Evolutionary conservation across 495 filamentous ascomycete genomes (phyloP), one percentile per base, ranked within the genome.

Genomic region (Lasiosphaeris hirsuta): DNA sequence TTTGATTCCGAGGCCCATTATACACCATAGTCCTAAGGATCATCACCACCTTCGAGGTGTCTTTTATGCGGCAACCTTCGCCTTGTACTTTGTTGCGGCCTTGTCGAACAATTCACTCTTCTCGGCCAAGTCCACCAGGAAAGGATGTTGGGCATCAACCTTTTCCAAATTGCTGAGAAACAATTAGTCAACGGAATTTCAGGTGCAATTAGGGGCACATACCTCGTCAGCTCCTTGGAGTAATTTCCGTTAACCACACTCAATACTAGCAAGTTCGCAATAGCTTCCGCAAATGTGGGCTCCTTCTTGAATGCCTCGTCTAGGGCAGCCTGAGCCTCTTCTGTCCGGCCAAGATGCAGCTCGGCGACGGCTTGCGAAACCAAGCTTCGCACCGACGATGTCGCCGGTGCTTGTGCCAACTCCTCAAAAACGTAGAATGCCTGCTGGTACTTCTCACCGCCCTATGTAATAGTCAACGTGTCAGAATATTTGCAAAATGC

Each of bases 381-480:
- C 38, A 96, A 83, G 23, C 82, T 79, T 38, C 84, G 81, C 48
- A 82, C 74, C 1, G 88, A 84, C 6, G 86, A 82, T 36, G 86
- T 84, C 49, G 87, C 83, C 14, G 90, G 87, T 18, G 88, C 85
- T 71, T 95, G 88, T 17, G 94, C 94, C 39, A 98, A 84, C 72
- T 98, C 94, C 74, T 97, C 93, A 68, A 90, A 98, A 63, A 98
- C 92, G 81, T 98, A 98, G 77, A 94, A 98, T 37, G 93, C 88
- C 62, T 90, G 88, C 71, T 97, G 94, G 77, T 97, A 98, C 72
- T 89, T 92, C 60, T 97, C 93, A 59, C 91, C 92, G 66, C 94
- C 94, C 90, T 95, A 49, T 42, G 55, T 42, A 9, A 9, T 7
- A 2, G 43, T 19, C 38, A 11, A 35, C 37, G 9, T 10, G 42